A percentile compares a stretch with the other conserved stretches of the same genome.
phyloP scores from a whole-genome alignment of 2,329 filamentous ascomycete genomes.

The Alternaria longipes region DNA sequence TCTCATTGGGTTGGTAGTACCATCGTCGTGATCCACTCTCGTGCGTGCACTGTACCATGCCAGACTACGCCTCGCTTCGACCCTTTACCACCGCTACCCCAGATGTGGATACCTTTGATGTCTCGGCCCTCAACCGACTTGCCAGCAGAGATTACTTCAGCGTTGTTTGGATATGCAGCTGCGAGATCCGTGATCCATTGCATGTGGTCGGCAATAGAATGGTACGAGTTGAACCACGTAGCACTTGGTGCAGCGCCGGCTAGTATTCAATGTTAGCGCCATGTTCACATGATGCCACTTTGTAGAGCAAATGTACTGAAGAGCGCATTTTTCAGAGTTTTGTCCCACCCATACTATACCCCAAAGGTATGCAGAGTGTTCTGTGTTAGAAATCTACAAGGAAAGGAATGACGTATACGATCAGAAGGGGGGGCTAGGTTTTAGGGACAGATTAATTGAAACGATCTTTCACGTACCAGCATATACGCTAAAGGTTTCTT shows the following conservation, averaged over 20 bases:
- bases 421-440: too few species aligned
- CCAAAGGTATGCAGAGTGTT: too few species aligned
- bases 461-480: slow-evolving; percentile 28
- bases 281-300: slow-evolving; percentile 9
- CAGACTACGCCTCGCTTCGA: slow-evolving; percentile 49
- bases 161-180: slow-evolving; percentile 46
- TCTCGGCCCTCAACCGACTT: slow-evolving; percentile 50
- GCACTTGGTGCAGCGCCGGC: slow-evolving; percentile 40
- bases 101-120: slow-evolving; percentile 52
- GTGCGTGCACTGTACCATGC: slow-evolving; percentile 52
- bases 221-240: slow-evolving; percentile 51
- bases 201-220: slow-evolving; percentile 47
- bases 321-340: too few species aligned
- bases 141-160: slow-evolving; percentile 47
- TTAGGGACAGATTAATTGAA: too few species aligned
- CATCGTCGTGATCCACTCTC: slow-evolving; percentile 52
- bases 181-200: slow-evolving; percentile 48
- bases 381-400: too few species aligned
- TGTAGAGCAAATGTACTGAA: slow-evolving; percentile 14
- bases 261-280: slow-evolving; percentile 31
- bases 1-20: slow-evolving; percentile 1
- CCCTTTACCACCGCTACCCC: slow-evolving; percentile 50
- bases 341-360: too few species aligned
- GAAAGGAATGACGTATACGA: too few species aligned
- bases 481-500: slow-evolving; percentile 43